Evolutionary conservation across 2,329 filamentous ascomycete genomes (phyloP), one percentile per base, ranked within the genome.

Genomic region (Trichoderma cornu-damae): DNA sequence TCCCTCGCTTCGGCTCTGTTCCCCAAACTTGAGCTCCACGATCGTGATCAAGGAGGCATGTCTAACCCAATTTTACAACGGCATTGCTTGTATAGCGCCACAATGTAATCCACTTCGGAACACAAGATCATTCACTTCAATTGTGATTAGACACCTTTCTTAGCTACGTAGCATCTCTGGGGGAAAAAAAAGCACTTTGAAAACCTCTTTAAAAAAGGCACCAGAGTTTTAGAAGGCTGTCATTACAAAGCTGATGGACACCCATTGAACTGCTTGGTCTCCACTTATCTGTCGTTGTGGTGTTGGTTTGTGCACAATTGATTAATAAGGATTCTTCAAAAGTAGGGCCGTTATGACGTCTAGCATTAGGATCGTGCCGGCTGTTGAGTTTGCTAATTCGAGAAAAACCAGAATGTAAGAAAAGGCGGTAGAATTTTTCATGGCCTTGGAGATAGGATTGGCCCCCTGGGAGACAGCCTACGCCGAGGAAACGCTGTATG

Each of bases 161-260:
- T 32, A n/a, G 42, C 43, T 46, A 28, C 12, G 16, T 47, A 34
- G 37, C 46, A 38, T 55, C 32, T 47, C n/a, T 55, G n/a, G 11
- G 18, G 12, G 14, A 28, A 34, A 37, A 34, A 47, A 35, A 46
- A 38, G 6, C 24, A n/a, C 26, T 55, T 46, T 35, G 18, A 55
- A 55, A 55, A 55, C 18, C 20, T n/a, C 47, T 35, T 22, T n/a
- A 47, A 47, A 54, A 54, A 44, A 38, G 52, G 52, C 42, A 55
- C 32, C 24, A 37, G 8, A 47, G 42, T 55, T 55, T 52, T 28
- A 38, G 16, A 12, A 28, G 16, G 20, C 2, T n/a, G 16, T 37
- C 3, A 24, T 30, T 16, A 52, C 24, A 46, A 42, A 52, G 49
- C 49, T 37, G 51, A 37, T 28, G 16, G 16, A 30, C n/a, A 38